Conservation (phyloP, 164 flowering plant genomes). For the Vitis vinifera region DNA sequence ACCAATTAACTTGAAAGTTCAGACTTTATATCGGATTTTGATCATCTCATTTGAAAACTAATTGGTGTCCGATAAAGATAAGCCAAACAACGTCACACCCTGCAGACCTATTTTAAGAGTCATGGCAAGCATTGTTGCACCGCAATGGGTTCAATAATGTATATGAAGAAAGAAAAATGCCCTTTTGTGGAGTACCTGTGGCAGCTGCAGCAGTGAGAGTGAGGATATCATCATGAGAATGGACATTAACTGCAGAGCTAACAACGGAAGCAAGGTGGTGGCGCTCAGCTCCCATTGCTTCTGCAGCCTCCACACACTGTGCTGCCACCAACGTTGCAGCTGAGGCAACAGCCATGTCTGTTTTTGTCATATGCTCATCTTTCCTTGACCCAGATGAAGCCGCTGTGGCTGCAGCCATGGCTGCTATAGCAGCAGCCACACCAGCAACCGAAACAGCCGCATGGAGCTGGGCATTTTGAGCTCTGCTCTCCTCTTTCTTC, state of each 20-base stretch:
- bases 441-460: constrained; percentile 72
- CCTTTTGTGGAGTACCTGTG: constrained; percentile 38
- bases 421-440: constrained; percentile 69
- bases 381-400: constrained; percentile 39
- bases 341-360: constrained; percentile 65
- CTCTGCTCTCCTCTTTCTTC: constrained; percentile 63
- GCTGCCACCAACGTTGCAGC: constrained; percentile 79
- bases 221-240: constrained; percentile 55
- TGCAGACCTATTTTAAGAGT: no score
- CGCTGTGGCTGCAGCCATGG: constrained; percentile 60
- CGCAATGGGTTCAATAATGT: no score
- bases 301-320: constrained; percentile 77
- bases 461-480: constrained; percentile 68
- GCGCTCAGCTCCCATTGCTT: constrained; percentile 66
- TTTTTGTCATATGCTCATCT: constrained; percentile 49
- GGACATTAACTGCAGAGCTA: constrained; percentile 65
- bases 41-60: background rate
- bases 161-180: no score
- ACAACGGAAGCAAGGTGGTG: constrained; percentile 61
- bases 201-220: constrained; percentile 83
- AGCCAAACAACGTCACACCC: background rate
- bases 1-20: no score
- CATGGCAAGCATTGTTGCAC: no score
- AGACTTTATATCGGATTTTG: no score
- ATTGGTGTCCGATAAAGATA: background rate